Conservation (phyloP, 129 eudicot genomes). For the Heracleum sosnowskyi region DNA sequence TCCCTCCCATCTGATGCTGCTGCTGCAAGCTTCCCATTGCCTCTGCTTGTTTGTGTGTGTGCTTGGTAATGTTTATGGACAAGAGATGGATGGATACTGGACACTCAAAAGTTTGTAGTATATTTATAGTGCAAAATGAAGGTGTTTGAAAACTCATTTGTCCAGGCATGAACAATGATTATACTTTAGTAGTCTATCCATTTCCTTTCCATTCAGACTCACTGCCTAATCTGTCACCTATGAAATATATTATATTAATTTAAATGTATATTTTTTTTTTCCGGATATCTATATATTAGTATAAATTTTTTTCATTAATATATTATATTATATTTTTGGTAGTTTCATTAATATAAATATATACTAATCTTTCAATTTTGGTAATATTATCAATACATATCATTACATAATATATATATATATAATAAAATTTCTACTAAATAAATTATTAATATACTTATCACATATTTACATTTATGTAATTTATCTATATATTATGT, state of each 20-base stretch:
- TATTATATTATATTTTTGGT: too few species aligned
- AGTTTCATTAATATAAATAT: too few species aligned
- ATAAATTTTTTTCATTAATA: too few species aligned
- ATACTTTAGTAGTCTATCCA: neutral
- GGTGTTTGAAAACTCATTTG: neutral
- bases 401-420: too few species aligned
- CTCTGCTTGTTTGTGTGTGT: neutral
- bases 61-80: neutral
- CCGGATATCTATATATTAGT: too few species aligned
- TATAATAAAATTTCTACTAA: too few species aligned
- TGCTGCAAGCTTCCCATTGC: conserved; percentile 30
- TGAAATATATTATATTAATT: neutral
- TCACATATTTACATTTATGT: too few species aligned
- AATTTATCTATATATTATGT: too few species aligned
- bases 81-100: neutral
- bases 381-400: too few species aligned
- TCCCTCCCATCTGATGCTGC: conserved; percentile 34
- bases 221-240: neutral
- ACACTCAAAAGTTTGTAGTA: neutral
- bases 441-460: too few species aligned
- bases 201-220: neutral
- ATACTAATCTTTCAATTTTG: too few species aligned
- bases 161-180: neutral
- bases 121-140: neutral
- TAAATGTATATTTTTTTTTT: neutral